These are phyloP conservation scores for Colletotrichum tofieldiae DNA, from an alignment of 2,329 filamentous ascomycete species.

Conservation along the genomic window DNA sequence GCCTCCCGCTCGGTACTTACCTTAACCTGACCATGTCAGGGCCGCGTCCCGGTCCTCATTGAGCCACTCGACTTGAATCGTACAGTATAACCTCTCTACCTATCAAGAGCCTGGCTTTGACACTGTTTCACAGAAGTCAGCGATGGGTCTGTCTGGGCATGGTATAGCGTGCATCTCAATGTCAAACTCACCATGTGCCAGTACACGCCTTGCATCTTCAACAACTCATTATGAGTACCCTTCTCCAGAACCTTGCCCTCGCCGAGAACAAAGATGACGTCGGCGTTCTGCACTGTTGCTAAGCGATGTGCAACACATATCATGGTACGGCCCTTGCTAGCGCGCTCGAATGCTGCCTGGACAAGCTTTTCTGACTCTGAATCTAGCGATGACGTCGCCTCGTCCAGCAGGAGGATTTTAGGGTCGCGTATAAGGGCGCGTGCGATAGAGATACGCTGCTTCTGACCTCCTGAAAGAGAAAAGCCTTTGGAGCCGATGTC, in stretches of 20 bases:
- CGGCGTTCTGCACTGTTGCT: conserved; percentile 83
- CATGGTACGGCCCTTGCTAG: conserved; percentile 73
- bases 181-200: conserved; percentile 70
- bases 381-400: conserved; percentile 80
- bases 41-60: neutral
- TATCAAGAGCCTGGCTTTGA: conserved; percentile 71
- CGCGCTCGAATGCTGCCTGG: conserved; percentile 78
- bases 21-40: too few relatives aligned
- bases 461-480: conserved; percentile 78
- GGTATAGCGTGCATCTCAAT: neutral
- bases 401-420: conserved; percentile 77
- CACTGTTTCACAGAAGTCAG: conserved; percentile 56
- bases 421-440: conserved; percentile 77
- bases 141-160: conserved; percentile 44
- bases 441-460: conserved; percentile 79
- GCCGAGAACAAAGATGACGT: conserved; percentile 85
- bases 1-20: neutral
- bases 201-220: conserved; percentile 68
- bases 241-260: conserved; percentile 72
- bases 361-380: conserved; percentile 73
- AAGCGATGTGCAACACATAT: conserved; percentile 84
- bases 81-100: conserved; percentile 50
- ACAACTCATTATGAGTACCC: conserved; percentile 67
- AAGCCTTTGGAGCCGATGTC: conserved; percentile 77
- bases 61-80: neutral